Evolutionary conservation across 2,329 filamentous ascomycete species (phyloP).

Genomic region (Colletotrichum tropicicola): DNA sequence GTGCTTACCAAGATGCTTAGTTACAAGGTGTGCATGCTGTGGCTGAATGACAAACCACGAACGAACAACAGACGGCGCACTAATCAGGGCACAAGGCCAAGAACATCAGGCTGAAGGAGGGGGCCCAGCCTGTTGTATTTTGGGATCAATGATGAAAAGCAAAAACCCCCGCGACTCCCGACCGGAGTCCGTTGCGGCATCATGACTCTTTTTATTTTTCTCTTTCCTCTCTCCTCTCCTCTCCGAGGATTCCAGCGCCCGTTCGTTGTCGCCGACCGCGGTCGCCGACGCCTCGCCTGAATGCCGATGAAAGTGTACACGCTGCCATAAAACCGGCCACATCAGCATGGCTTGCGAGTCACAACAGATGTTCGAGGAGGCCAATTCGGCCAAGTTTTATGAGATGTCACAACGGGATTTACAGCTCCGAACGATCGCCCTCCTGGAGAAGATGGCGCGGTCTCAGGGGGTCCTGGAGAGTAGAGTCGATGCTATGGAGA

Average conservation of each 20-base stretch:
- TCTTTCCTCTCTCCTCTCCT: neutral
- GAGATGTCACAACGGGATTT: neutral
- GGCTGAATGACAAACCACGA: slow-evolving; percentile 27
- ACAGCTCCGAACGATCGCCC: slow-evolving; percentile 10
- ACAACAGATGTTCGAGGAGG: neutral
- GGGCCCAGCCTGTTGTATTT: neutral
- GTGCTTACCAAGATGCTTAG: slow-evolving; percentile 30
- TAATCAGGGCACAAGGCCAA: neutral
- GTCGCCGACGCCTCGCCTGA: too few relatives aligned
- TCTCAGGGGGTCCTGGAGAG: slow-evolving; percentile 13
- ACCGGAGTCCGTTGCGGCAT: too few relatives aligned
- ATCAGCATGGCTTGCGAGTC: neutral
- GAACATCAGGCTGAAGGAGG: neutral
- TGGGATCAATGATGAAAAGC: neutral
- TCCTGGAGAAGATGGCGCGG: slow-evolving; percentile 20
- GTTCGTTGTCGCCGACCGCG: too few relatives aligned
- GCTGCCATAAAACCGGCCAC: too few relatives aligned
- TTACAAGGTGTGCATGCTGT: slow-evolving; percentile 20
- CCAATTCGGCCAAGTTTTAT: neutral
- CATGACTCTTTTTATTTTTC: neutral
- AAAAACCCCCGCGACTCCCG: slow-evolving; percentile 7
- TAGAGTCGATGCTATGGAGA: slow-evolving; percentile 17
- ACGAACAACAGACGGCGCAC: slow-evolving; percentile 23
- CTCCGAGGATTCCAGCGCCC: too few relatives aligned
- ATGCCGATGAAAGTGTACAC: too few relatives aligned